Base-by-base conservation (phyloP, 208 protist species). In the Leishmania amazonensis region DNA sequence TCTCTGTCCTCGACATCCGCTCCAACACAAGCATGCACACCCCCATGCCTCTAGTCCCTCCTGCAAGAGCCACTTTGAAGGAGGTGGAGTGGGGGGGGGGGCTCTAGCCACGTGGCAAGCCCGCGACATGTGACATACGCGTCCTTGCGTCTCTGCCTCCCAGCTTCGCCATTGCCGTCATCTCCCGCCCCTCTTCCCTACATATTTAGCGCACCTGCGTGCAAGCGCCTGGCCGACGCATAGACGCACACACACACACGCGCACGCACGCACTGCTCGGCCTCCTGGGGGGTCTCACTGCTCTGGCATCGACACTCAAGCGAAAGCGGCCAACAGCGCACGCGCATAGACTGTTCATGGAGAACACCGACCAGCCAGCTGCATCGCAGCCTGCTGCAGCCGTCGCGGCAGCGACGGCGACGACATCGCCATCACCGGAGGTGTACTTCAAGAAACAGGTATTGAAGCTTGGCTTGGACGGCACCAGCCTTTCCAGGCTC, bases 391-490 rank as follows among this genome's bases (percentile, higher is more conserved):
- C 65, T 11, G 65, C 65, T 47, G 38, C 65, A 19, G 21, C 54
- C 24, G 62, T 11, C 62, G 62, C 62, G n/a, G 38, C 38, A 45
- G 65, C 65, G 65, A 13, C 38, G 17, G 38, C 40, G 65, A 45
- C 65, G 38, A 13, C 35, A 28, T 71, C 38, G 15, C 40, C 38
- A 15, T 71, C 38, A 21, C 21, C 31, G 40, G 57, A 79, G n/a
- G 80, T 85, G 24, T 28, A 58, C n/a, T 81, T 82, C 70, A 83
- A 85, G 35, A 67, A 75, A 38, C 81, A 83, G 24, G 86, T 91
- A 2, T 76, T 85, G 40, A 93, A 93, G 73, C 87, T 93, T 17
- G 88, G 88, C 15, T 54, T 85, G n/a, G 87, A 91, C 65, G 88
- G 86, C 68, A 89, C 78, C 76, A 89, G 65, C 17, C 79, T 93